Base-by-base conservation (phyloP, 495 filamentous ascomycete species). In the Sabuloglossum arenarium region DNA sequence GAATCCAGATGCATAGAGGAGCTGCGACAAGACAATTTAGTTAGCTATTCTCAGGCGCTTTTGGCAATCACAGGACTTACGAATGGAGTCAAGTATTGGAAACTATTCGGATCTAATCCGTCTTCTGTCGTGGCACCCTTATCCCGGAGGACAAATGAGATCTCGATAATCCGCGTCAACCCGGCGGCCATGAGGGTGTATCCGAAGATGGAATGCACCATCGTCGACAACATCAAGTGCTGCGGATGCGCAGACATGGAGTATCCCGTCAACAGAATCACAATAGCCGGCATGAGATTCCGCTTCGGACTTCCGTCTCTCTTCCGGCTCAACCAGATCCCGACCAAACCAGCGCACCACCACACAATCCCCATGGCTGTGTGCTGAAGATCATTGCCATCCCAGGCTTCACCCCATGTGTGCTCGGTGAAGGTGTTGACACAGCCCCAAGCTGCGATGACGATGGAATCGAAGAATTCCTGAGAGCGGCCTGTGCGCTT, bases 361-460 rank as follows among this genome's bases (percentile, higher is more conserved):
- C 91, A 98, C 54, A 98, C 80, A 58, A 98, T 78, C 29, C 91
- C 91, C 93, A 97, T 98, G 11, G 81, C 83, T 0, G 91, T 98
- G 64, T 97, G 93, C 66, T 98, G 91, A 66, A 94, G 79, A 66
- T 98, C 91, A 64, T 95, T 96, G 63, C 78, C 77, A n/a, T 84
- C 89, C 91, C 91, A 98, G 1, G 76, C 71, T 0, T 72, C 70
- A 34, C 93, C 93, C 91, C 91, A 98, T 34, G 85, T 77, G 67
- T 98, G 91, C 66, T 97, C 91, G 16, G 93, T 97, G 65, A 98
- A 97, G 37, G 93, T 97, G 66, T 97, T 98, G 67, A 98, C 80
- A 65, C 85, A 86, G 43, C 91, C 91, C 91, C 91, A 98, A 10
- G 81, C 79, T 1, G 88, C 83, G 64, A 98, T 98, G 37, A 97